Conservation (phyloP, 768 basidiomycete species). For the Russula sp. region DNA sequence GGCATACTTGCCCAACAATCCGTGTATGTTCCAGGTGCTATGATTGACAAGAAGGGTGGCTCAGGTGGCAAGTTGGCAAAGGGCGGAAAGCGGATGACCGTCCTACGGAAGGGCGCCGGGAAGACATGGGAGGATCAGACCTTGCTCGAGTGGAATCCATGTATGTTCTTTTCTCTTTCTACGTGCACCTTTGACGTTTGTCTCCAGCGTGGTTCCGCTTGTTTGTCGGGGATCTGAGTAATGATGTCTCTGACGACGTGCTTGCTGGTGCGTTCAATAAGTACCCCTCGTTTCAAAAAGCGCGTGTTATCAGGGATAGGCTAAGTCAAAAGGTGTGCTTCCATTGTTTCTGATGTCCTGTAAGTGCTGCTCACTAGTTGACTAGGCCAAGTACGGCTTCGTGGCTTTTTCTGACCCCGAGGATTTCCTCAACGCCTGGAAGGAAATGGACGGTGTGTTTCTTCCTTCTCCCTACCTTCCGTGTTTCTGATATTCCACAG, state of each 20-base stretch:
- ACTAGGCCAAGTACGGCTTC: constrained; percentile 92
- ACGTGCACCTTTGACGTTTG: constrained; percentile 12
- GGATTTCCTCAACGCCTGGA: constrained; percentile 97
- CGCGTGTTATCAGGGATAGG: constrained; percentile 90
- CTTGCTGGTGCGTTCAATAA: constrained; percentile 89
- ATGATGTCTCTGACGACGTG: constrained; percentile 96
- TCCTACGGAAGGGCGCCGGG: constrained; percentile 90
- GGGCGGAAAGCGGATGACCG: constrained; percentile 89
- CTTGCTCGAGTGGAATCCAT: constrained; percentile 93
- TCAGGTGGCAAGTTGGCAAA: constrained; percentile 82
- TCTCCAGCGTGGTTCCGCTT: constrained; percentile 88
- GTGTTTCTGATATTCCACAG: constrained; percentile 34
- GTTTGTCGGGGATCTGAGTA: constrained; percentile 96
- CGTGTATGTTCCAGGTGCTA: constrained; percentile 88
- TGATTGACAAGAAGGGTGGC: constrained; percentile 83
- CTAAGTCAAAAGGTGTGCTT: constrained; percentile 79
- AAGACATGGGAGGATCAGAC: constrained; percentile 99
- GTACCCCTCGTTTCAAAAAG: constrained; percentile 91
- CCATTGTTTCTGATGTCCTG: neutral
- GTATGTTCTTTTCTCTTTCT: constrained; percentile 42
- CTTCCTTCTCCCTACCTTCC: neutral
- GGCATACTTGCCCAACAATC: constrained; percentile 87
- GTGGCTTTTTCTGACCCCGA: constrained; percentile 98
- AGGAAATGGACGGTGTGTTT: constrained; percentile 93
- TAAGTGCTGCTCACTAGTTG: constrained; percentile 15